Base-by-base conservation (phyloP, 345 rosid species). In the Mallotus nudiflorus region DNA sequence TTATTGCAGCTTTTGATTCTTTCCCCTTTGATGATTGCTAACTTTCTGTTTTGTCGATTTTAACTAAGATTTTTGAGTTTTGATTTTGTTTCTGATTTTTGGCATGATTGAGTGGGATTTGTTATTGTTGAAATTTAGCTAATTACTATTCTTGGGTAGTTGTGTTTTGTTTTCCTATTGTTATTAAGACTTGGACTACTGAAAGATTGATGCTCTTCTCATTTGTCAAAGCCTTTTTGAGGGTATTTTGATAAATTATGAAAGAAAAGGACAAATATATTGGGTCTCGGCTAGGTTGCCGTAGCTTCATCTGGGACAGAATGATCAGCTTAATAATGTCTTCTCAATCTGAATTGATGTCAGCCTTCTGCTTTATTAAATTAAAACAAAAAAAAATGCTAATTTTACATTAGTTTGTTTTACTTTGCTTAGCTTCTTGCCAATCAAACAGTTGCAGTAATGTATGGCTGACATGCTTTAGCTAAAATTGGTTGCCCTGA, bases 381-480 rank as follows among this genome's bases (percentile, higher is more conserved):
- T 20, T 53, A 12, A 50, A 31, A 3, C 45, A n/a, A 20, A 65
- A 42, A 45, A 27, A 48, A 22, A 15, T 12, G 25, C 6, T 1
- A 35, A 39, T 54, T 1, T 18, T 46, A 54, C 25, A 44, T n/a
- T 29, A 7, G 39, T 40, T 13, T 55, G 13, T 18, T 57, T 29
- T 37, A n/a, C 12, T 24, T 33, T 51, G 5, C 27, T 28, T 12
- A 18, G 18, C 15, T 55, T 3, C 58, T 53, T 48, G 29, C 59
- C 75, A 77, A 60, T 27, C 48, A 50, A 65, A 27, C 65, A 45
- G 18, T 5, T 35, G 12, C 56, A 62, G 28, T 37, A 44, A 27
- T 22, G 1, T 12, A 50, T 66, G 0, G 48, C 15, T 48, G 37
- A 27, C 16, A 1, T 48, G 40, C 9, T 65, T 65, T 9, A 16